Evolutionary conservation across 805 yeast species (phyloP), one percentile per base, ranked within the genome.

Genomic region (Isabelozyma rhagii): DNA sequence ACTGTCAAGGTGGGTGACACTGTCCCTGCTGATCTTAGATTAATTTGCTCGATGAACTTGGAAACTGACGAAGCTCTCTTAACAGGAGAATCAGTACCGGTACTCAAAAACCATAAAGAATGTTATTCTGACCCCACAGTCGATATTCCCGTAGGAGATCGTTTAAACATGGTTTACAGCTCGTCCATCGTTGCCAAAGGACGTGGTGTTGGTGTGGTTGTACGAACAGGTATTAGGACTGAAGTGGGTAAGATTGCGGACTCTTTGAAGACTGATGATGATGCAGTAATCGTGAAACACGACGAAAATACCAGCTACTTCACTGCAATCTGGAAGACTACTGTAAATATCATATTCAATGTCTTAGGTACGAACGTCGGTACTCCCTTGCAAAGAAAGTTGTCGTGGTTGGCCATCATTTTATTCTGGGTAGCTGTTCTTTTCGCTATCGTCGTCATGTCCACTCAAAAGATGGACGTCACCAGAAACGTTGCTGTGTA

Each of bases 361-460:
- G 80, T 90, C 55, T 75, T 90, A 55, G 96, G 97, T 47, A 80
- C 85, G 29, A 80, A 79, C 38, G 82, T 77, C 13, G 96, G 96
- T 36, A 90, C 97, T 2, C 96, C 97, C 2, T 75, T 89, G 55
- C 92, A 86, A 55, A 77, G 87, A 54, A 82, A 82, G 57, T 75
- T 90, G 48, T 82, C 96, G 1, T 82, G 85, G 76, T 74, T 90
- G 47, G 96, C 97, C 3, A 80, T 89, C 46, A 64, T 79, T 41
- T 73, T 90, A 44, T 89, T 89, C 56, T 75, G 76, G 57, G 71
- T 89, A 44, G 96, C 97, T 5, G 94, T 89, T n/a, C 56, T 90
- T 1, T 85, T 89, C 61, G 96, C 96, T 1, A 83, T 90, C 50
- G 82, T 90, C 15, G 96, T 88, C 3, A 86, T 89, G 96, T 96